A percentile compares a stretch with the other conserved stretches of the same genome.
These are phyloP conservation scores for Saccharomyces hybrid DNA, from an alignment of 1,139 yeast species.

Conservation along the genomic window DNA sequence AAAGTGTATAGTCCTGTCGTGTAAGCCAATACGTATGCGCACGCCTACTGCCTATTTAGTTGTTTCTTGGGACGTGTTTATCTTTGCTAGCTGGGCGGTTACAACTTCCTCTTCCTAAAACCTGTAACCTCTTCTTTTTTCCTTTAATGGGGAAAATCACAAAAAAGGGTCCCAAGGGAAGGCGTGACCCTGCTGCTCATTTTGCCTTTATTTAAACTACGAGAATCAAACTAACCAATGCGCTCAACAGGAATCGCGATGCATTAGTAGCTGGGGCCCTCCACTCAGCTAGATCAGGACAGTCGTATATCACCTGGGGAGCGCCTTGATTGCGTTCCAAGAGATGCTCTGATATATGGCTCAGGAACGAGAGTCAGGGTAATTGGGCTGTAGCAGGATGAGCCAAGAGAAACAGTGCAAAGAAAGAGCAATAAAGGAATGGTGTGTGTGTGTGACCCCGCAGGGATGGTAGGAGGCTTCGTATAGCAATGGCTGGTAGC, in stretches of 20 bases:
- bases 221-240: too few relatives aligned
- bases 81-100: neutral
- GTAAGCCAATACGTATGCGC: neutral
- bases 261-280: too few relatives aligned
- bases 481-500: neutral
- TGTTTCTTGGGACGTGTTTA: neutral
- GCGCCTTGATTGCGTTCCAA: too few relatives aligned
- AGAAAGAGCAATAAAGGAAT: neutral
- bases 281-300: neutral
- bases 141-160: neutral
- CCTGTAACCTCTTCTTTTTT: neutral
- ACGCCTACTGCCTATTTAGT: neutral
- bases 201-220: neutral
- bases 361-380: conserved; percentile 1
- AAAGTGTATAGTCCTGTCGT: neutral
- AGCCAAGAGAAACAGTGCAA: neutral
- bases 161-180: neutral
- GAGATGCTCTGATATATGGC: too few relatives aligned
- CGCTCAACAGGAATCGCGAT: too few relatives aligned
- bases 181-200: neutral
- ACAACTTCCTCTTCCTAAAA: neutral
- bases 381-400: neutral
- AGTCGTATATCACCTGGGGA: neutral
- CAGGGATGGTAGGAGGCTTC: neutral
- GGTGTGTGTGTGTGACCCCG: neutral